Evolutionary conservation across 257 asterid species (phyloP), one percentile per base, ranked within the genome.

Genomic region (Scutellaria barbata): DNA sequence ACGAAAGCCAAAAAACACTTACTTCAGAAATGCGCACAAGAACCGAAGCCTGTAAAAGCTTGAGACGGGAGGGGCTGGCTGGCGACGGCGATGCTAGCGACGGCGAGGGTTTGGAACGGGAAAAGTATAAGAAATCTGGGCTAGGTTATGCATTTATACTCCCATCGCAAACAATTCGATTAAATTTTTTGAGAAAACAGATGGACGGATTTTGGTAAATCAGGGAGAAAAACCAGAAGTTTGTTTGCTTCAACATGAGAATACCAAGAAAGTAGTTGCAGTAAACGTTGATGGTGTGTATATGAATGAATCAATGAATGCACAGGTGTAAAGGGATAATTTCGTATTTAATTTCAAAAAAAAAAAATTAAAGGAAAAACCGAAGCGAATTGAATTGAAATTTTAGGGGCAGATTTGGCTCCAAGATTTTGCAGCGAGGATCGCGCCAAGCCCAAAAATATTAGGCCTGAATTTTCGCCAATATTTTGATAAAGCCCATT

Each of bases 391-490:
- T 74, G 46, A 71, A 77, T 68, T 69, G 78, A 66, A 77, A 75
- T 45, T 64, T 66, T 72, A 7, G 51, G 66, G 68, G 76, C 12
- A 72, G 75, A 73, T 86, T 86, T 82, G 95, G 92, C 89, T 83
- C 95, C 95, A 78, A 83, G 81, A 73, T 72, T 84, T 76, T 76
- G 85, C 81, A 59, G 87, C 61, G 75, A 78, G 78, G 75, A 72
- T 66, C 86, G 96, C 94, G 90, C 84, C 86, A 81, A 81, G 50
- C 61, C 17, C 54, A 59, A 78, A 79, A 13, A 63, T 63, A 52
- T 66, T 78, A n/a, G 6, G 52, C 12, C 47, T 42, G 13, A 42
- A 1, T 0, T 30, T 30, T 30, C 35, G 35, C 35, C 35, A 2
- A 30, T 41, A 10, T 22, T 22, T 1, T 22, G 25, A 22, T 22